Conservation (phyloP, 2,329 filamentous ascomycete genomes). For the Xylariaceae sp. region DNA sequence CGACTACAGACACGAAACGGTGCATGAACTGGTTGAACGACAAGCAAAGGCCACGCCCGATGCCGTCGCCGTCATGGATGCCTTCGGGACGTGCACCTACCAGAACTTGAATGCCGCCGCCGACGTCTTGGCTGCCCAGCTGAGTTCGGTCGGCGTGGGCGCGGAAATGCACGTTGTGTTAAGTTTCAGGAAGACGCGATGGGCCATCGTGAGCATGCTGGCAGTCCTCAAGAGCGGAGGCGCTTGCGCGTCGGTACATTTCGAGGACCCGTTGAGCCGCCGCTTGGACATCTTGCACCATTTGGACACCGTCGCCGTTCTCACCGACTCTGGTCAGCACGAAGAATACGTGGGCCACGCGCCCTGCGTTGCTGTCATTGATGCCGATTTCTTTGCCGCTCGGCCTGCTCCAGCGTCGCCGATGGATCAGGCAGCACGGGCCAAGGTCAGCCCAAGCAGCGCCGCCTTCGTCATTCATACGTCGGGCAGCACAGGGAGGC, state of each 20-base stretch:
- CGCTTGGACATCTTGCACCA: too few species aligned
- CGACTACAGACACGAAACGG: too few species aligned
- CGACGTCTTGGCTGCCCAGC: constrained; percentile 5
- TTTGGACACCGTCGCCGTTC: too few species aligned
- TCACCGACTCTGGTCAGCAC: not conserved
- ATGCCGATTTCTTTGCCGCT: not conserved
- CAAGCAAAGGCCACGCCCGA: not conserved
- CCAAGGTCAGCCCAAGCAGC: not conserved
- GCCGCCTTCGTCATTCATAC: constrained; percentile 42
- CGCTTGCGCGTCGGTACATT: constrained; percentile 25
- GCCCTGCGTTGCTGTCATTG: not conserved
- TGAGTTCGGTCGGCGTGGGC: constrained; percentile 1
- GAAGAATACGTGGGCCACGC: not conserved
- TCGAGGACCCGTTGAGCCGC: constrained; percentile 18
- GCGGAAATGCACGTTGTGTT: constrained; percentile 1
- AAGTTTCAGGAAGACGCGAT: constrained; percentile 13
- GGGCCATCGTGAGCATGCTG: constrained; percentile 20
- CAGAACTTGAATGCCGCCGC: too few species aligned
- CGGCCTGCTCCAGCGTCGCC: not conserved
- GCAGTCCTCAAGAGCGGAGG: constrained; percentile 26
- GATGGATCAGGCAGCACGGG: not conserved
- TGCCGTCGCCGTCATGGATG: not conserved
- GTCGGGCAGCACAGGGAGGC: constrained; percentile 44
- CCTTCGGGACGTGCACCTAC: constrained; percentile 9
- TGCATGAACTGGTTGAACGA: too few species aligned